Percentiles rank a stretch among this genome's conserved stretches.
phyloP scores from a whole-genome alignment of 345 rosid species.

The Stellera chamaejasme region DNA sequence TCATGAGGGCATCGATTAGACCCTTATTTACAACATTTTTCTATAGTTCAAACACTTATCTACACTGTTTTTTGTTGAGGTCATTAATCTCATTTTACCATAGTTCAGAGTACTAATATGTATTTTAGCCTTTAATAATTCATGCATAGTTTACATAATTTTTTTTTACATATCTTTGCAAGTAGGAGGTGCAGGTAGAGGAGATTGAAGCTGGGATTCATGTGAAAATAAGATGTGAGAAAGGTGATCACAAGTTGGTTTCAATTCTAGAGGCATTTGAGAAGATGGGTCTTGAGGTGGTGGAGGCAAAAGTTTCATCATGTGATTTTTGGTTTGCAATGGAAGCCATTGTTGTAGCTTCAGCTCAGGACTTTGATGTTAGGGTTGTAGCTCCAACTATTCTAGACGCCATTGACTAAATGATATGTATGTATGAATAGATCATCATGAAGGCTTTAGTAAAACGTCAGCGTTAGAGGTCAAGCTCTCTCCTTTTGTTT shows the following conservation, averaged over 20 bases:
- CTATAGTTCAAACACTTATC: too few species aligned
- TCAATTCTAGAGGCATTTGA: slow-evolving; percentile 62
- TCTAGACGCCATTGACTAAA: slow-evolving; percentile 39
- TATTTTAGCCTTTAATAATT: too few species aligned
- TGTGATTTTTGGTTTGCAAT: slow-evolving; percentile 36
- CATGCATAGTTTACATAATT: background rate
- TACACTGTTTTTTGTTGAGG: too few species aligned
- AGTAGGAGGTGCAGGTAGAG: slow-evolving; percentile 60
- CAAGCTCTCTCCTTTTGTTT: too few species aligned
- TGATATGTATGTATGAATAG: too few species aligned
- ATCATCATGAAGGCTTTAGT: too few species aligned
- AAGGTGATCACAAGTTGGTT: slow-evolving; percentile 36
- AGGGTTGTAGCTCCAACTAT: slow-evolving; percentile 35
- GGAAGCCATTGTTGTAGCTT: slow-evolving; percentile 62
- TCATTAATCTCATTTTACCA: too few species aligned
- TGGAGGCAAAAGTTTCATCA: slow-evolving; percentile 45
- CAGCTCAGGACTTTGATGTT: slow-evolving; percentile 33
- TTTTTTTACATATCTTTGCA: background rate
- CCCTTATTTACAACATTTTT: too few species aligned
- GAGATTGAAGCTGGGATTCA: slow-evolving; percentile 35
- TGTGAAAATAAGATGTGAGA: slow-evolving; percentile 38
- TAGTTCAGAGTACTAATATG: too few species aligned
- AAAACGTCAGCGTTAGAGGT: too few species aligned
- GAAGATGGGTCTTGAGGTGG: slow-evolving; percentile 47
- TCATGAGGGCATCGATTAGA: too few species aligned